phyloP scores from a whole-genome alignment of 345 rosid genomes.

The Populus nigra region DNA sequence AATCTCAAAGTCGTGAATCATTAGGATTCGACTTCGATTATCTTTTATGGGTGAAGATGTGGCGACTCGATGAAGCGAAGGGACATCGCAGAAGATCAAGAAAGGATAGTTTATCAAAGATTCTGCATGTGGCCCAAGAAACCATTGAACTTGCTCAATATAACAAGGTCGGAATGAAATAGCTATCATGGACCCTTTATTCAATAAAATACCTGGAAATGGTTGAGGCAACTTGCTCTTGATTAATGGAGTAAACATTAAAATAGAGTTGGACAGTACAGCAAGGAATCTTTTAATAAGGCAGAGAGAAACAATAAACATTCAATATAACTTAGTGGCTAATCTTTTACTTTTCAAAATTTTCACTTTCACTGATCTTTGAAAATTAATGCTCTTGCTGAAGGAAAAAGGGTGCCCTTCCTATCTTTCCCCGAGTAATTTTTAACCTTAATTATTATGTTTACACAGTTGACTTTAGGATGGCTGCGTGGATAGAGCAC shows the following conservation, averaged over 20 bases:
- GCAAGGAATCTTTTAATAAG: neutral
- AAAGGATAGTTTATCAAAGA: neutral
- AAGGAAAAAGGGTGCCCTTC: neutral
- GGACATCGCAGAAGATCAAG: neutral
- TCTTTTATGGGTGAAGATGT: neutral
- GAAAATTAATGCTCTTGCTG: neutral
- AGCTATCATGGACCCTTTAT: neutral
- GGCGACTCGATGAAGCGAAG: slow-evolving; percentile 10
- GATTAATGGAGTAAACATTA: neutral
- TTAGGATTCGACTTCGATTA: neutral
- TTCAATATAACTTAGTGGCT: neutral
- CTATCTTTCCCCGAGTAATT: neutral
- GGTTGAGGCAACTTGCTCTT: neutral
- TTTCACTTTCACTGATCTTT: neutral
- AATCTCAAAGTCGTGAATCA: neutral
- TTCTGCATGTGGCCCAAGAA: neutral
- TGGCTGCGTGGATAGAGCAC: neutral
- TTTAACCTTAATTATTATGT: neutral
- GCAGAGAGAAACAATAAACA: neutral
- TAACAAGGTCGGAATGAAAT: neutral
- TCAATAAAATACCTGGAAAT: neutral
- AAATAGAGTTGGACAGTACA: neutral
- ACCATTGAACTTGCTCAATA: neutral
- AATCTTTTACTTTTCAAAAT: neutral
- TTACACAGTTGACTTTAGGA: neutral